Evolutionary conservation across 2,329 filamentous ascomycete genomes (phyloP), one percentile per base, ranked within the genome.

Genomic region (Trichoderma gracile): DNA sequence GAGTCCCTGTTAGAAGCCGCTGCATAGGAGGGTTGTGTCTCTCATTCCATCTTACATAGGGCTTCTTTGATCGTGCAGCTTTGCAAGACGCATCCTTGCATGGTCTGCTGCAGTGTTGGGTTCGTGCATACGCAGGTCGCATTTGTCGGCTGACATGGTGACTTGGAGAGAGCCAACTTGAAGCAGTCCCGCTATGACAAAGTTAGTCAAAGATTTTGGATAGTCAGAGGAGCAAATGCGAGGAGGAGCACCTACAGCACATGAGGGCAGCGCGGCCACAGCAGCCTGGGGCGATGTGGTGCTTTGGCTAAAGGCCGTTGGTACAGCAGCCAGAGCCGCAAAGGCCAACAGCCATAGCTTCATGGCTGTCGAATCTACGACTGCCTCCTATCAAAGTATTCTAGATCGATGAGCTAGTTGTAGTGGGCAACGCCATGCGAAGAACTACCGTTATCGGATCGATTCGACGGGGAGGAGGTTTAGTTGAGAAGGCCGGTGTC

Each of bases 121-220:
- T 75, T 70, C 21, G 69, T 71, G 66, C 77, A 78, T 40, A 74
- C 69, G 55, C 77, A 78, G 0, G 69, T 70, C 43, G 67, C 57
- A 55, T 78, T 68, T 3, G 69, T 67, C 10, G 66, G 23, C 2
- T 68, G 53, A 56, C 75, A 78, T 3, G 67, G 43, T 6, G 75
- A 75, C 12, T 67, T 64, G 15, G 65, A 30, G 30, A 76, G 46
- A 3, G 68, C 69, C 15, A 63, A 63, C 4, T 54, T 40, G 8
- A 77, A 68, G 27, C 76, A 77, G 58, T 64, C 47, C 17, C 64
- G 55, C 75, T 77, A 21, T 47, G 3, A 10, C 27, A 8, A 30
- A 1, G 23, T 60, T 33, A 60, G 38, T 19, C 9, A 10, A 10
- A n/a, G 19, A 40, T 12, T 17, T 14, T 19, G 17, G 3, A 10